Evolutionary conservation across 2,329 filamentous ascomycete species (phyloP).

Genomic region (Pseudogymnoascus sp.): DNA sequence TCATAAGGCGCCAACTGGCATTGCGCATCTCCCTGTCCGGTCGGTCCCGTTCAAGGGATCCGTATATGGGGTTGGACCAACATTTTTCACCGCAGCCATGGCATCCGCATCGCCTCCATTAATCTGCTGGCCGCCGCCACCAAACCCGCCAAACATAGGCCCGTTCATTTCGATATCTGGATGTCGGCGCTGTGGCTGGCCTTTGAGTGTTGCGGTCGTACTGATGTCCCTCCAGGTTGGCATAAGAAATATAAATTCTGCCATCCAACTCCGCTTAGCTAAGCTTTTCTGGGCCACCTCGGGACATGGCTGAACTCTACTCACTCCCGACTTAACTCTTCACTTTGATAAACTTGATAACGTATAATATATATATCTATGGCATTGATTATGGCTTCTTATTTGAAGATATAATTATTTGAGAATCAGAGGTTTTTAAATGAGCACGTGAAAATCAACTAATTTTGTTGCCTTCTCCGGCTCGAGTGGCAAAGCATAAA

Average conservation of each 20-base stretch:
- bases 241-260: slow-evolving; percentile 7
- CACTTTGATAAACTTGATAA: not conserved
- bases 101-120: slow-evolving; percentile 22
- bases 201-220: not conserved
- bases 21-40: not conserved
- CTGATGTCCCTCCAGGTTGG: not conserved
- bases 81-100: slow-evolving; percentile 26
- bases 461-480: not conserved
- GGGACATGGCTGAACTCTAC: not conserved
- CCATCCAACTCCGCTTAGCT: slow-evolving; percentile 8
- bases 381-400: not conserved
- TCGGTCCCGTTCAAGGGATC: not conserved
- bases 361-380: not conserved
- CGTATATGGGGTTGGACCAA: slow-evolving; percentile 16
- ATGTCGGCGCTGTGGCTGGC: not conserved
- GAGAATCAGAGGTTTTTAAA: not conserved
- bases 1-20: not conserved
- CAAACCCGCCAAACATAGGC: slow-evolving; percentile 18
- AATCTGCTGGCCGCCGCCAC: slow-evolving; percentile 13
- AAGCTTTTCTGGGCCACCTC: slow-evolving; percentile 7
- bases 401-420: not conserved
- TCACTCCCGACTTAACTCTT: not conserved
- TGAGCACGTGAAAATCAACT: not conserved
- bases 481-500: not conserved
- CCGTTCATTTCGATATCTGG: slow-evolving; percentile 21